Percentiles rank a stretch among this genome's conserved stretches.
Conservation (phyloP, 371 early-diverging fungal genomes). For the Vairimorpha necatrix region DNA sequence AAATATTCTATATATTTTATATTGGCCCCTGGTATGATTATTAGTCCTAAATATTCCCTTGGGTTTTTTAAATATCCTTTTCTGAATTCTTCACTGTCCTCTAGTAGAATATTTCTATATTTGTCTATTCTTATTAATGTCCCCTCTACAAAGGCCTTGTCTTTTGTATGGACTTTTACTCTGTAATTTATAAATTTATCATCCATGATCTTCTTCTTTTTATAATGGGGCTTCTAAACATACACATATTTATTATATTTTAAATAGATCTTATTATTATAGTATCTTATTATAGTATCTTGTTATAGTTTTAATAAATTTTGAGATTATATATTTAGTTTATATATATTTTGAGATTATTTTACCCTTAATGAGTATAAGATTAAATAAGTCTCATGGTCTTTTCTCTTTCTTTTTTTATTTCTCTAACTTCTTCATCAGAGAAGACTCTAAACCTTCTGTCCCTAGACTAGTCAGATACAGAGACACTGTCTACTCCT, state of each 20-base stretch:
- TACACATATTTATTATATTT: background rate
- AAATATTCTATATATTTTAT: conserved; percentile 19
- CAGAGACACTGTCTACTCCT: too few species aligned
- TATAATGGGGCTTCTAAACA: background rate
- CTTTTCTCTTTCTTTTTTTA: too few species aligned
- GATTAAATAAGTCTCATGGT: too few species aligned
- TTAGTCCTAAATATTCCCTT: conserved; percentile 13
- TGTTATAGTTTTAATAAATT: too few species aligned
- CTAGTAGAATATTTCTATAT: conserved; percentile 18
- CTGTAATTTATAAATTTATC: conserved; percentile 9
- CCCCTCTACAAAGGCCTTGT: conserved; percentile 23
- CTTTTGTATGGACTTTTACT: conserved; percentile 26
- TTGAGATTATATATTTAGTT: too few species aligned
- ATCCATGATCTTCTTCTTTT: background rate
- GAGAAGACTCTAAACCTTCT: too few species aligned
- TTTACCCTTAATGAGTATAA: too few species aligned
- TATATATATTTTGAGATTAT: too few species aligned
- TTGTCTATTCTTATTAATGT: conserved; percentile 11
- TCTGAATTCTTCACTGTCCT: conserved; percentile 31
- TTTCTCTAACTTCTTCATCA: too few species aligned
- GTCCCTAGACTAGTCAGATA: too few species aligned
- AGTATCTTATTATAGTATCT: too few species aligned
- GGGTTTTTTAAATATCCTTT: background rate
- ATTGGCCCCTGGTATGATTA: conserved; percentile 13
- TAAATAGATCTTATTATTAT: too few species aligned